Conservation (phyloP, 768 basidiomycete species). For the Coprinellus aureogranulatus region DNA sequence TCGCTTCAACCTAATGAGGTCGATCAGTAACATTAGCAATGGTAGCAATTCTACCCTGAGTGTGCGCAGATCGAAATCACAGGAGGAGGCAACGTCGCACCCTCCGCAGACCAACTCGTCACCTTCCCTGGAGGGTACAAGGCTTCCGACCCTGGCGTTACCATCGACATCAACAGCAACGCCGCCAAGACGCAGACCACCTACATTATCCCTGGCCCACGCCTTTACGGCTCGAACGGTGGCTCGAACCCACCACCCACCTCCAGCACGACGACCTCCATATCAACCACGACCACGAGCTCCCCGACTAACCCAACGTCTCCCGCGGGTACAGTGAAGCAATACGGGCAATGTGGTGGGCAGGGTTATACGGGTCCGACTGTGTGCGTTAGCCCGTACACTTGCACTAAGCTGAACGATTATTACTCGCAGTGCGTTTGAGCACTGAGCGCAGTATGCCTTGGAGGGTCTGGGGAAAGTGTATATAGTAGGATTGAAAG, state of each 20-base stretch:
- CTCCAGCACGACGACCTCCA: constrained; percentile 15
- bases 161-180: constrained; percentile 39
- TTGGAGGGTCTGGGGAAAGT: background rate
- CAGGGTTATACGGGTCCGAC: constrained; percentile 38
- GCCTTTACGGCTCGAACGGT: constrained; percentile 38
- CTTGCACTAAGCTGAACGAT: constrained; percentile 26
- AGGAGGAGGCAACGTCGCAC: constrained; percentile 38
- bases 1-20: no score
- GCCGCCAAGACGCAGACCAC: constrained; percentile 37
- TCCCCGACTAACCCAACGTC: background rate
- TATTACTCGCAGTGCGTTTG: constrained; percentile 40
- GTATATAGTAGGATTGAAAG: background rate
- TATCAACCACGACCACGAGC: constrained; percentile 16
- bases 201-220: constrained; percentile 44
- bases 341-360: constrained; percentile 46
- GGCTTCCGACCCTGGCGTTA: constrained; percentile 42
- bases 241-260: constrained; percentile 13
- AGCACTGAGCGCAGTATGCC: background rate
- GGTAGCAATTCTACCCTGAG: constrained; percentile 69
- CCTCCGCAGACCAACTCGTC: constrained; percentile 43
- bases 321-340: constrained; percentile 28
- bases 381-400: constrained; percentile 36
- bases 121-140: constrained; percentile 48
- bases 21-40: no score
- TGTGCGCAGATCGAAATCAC: constrained; percentile 45